Evolutionary conservation across 1,284 basidiomycete species (phyloP), one percentile per base, ranked within the genome.

Genomic region (Sanghuangporus weigelae): DNA sequence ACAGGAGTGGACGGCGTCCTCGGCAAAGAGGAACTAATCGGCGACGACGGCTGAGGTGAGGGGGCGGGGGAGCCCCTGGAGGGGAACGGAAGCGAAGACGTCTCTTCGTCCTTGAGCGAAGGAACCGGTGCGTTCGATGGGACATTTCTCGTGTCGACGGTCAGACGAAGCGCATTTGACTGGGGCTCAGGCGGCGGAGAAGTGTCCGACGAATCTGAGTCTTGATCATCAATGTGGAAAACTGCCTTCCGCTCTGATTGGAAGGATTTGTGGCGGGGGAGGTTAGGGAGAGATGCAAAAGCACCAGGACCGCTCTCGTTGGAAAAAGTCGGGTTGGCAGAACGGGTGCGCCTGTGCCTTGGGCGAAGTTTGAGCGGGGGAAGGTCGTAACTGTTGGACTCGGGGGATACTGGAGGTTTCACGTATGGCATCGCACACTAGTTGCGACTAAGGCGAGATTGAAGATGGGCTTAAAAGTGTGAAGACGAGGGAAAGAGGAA

Each of bases 271-370:
- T 80, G 74, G n/a, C 79, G 77, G 36, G 86, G 85, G 58, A 86
- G 78, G 49, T 72, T 67, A 19, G 78, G 76, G 57, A 87, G 76
- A 12, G 82, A 75, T 23, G 75, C 75, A 67, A 86, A 85, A 14
- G 85, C 78, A 67, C 83, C 83, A 11, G 78, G 75, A 35, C 80
- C 79, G 46, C 72, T 74, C 67, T 83, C 81, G 54, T 78, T 76
- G 49, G 77, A 77, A 73, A 79, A 82, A 7, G 54, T 31, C 6
- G 72, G 63, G 60, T 65, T 68, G 39, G 67, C 63, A 14, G 75
- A 73, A 67, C 74, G 78, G 12, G 76, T 73, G 42, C 80, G 77
- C 57, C 75, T 72, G 66, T 79, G 79, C 57, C 74, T 71, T 7
- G 74, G 70, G 42, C 78, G 71, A 31, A 66, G 60, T 68, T 63